These are phyloP conservation scores for Hericium alpestre DNA, from an alignment of 768 basidiomycete species.

Conservation along the genomic window DNA sequence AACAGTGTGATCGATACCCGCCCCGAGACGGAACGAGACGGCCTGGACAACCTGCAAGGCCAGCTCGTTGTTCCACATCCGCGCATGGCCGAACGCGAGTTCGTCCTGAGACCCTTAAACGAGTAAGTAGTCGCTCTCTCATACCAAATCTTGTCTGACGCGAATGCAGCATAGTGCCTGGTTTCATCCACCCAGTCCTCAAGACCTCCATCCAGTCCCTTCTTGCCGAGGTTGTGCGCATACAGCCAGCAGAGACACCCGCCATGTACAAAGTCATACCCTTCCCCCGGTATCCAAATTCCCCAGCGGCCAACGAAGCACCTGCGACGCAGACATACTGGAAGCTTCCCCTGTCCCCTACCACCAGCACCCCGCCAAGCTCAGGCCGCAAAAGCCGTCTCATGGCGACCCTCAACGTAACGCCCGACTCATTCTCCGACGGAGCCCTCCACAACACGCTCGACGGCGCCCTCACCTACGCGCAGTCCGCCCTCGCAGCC, in stretches of 20 bases:
- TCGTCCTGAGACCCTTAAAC: constrained; percentile 76
- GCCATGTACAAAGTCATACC: constrained; percentile 68
- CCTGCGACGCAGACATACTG: constrained; percentile 38
- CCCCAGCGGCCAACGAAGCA: constrained; percentile 7
- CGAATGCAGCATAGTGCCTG: constrained; percentile 62
- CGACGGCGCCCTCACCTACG: constrained; percentile 44
- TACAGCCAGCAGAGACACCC: constrained; percentile 18
- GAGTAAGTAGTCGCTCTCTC: constrained; percentile 51
- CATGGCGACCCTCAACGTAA: constrained; percentile 90
- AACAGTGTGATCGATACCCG: constrained; percentile 48
- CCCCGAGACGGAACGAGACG: constrained; percentile 24
- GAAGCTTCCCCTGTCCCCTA: constrained; percentile 33
- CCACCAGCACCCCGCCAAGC: constrained; percentile 9
- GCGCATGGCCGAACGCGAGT: constrained; percentile 74
- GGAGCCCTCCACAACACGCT: constrained; percentile 50
- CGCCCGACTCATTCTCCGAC: constrained; percentile 96
- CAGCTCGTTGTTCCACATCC: constrained; percentile 83
- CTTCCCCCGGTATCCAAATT: constrained; percentile 48
- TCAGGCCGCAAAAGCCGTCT: constrained; percentile 41
- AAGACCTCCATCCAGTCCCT: constrained; percentile 37
- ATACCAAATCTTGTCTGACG: background rate
- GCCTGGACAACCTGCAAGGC: constrained; percentile 43
- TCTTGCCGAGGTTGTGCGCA: constrained; percentile 29
- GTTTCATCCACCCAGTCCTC: constrained; percentile 53
- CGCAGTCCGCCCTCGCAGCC: constrained; percentile 32